These are phyloP conservation scores for Eimeria praecox DNA, from an alignment of 169 alveolate genomes.

Conservation along the genomic window DNA sequence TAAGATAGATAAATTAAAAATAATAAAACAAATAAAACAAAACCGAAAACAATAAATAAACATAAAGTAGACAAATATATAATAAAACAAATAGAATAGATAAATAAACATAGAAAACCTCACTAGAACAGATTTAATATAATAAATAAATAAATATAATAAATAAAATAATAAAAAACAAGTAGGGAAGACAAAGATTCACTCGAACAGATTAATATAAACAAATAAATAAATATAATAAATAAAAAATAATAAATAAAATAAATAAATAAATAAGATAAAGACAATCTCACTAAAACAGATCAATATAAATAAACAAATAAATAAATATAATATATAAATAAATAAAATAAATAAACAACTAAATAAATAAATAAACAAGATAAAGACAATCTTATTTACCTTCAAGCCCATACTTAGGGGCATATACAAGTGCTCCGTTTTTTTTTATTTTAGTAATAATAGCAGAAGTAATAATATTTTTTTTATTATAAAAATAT, in stretches of 20 bases:
- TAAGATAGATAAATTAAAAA: background rate
- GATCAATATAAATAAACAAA: too few species aligned
- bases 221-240: too few species aligned
- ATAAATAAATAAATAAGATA: too few species aligned
- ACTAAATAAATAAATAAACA: background rate
- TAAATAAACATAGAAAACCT: too few species aligned
- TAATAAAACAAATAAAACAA: too few species aligned
- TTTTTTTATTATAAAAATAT: slow-evolving; percentile 90
- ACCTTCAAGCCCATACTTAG: slow-evolving; percentile 85
- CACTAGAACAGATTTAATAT: background rate
- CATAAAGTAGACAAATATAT: background rate
- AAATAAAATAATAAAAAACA: too few species aligned
- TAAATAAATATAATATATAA: slow-evolving; percentile 34
- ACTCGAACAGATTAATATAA: too few species aligned
- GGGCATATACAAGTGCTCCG: slow-evolving; percentile 82
- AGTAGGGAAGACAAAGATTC: too few species aligned
- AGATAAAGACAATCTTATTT: background rate
- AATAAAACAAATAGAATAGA: background rate
- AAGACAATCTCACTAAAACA: background rate
- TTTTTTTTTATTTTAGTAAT: slow-evolving; percentile 45
- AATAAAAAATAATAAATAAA: too few species aligned
- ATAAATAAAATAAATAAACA: background rate
- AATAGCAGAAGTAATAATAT: background rate
- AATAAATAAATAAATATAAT: too few species aligned
- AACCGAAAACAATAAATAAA: background rate